phyloP scores from a whole-genome alignment of 148 eudicot genomes.

The Rheum nobile region DNA sequence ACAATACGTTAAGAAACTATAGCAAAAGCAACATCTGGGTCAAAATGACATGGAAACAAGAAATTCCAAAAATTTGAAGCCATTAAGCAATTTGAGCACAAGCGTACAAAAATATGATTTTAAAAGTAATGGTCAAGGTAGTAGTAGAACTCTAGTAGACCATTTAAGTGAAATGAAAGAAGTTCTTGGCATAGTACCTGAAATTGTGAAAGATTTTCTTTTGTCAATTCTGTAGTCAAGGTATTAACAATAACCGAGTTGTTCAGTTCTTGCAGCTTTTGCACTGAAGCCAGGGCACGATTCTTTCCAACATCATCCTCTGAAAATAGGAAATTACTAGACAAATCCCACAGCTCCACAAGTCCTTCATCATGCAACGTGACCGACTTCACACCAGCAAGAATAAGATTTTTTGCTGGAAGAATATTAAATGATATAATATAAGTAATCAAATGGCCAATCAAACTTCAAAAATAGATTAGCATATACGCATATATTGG shows the following conservation, averaged over 20 bases:
- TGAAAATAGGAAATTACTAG: conserved; percentile 55
- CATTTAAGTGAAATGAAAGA: neutral
- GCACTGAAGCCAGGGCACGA: conserved; percentile 53
- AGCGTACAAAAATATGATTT: neutral
- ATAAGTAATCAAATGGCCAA: neutral
- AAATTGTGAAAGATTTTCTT: conserved; percentile 49
- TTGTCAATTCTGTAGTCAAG: conserved; percentile 42
- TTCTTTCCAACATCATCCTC: conserved; percentile 63
- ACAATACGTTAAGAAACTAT: neutral
- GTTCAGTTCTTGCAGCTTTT: conserved; percentile 64
- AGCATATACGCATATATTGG: neutral
- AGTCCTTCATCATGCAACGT: conserved; percentile 65
- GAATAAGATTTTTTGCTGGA: conserved; percentile 77
- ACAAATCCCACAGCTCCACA: conserved; percentile 70
- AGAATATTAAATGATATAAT: neutral
- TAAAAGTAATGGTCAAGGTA: neutral
- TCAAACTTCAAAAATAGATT: neutral
- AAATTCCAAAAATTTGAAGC: neutral
- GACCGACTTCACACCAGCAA: conserved; percentile 82
- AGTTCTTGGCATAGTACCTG: conserved; percentile 28
- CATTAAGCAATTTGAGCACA: neutral
- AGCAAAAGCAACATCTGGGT: neutral
- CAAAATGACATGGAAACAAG: neutral
- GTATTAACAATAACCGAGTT: conserved; percentile 46
- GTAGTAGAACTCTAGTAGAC: neutral